Evolutionary conservation across 164 flowering plant genomes (phyloP).

Genomic region (Chloranthus sessilifolius): DNA sequence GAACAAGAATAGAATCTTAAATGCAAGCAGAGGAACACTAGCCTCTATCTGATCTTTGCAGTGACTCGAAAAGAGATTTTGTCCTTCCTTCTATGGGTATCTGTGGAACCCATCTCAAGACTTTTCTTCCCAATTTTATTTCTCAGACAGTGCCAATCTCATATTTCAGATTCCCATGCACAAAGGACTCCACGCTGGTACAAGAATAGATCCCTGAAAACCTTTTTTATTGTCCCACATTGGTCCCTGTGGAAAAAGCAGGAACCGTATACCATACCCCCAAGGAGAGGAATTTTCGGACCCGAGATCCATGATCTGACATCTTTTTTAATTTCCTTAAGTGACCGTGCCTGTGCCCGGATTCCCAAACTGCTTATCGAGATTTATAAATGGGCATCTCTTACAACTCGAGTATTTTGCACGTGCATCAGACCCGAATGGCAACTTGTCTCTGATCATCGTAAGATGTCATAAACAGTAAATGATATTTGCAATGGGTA

Average conservation of each 20-base stretch:
- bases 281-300: conserved; percentile 31
- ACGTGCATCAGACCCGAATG: too few relatives aligned
- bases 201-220: conserved; percentile 59
- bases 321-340: conserved; percentile 28
- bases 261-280: conserved; percentile 77
- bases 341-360: conserved; percentile 23
- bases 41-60: conserved; percentile 58
- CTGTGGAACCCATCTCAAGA: conserved; percentile 26
- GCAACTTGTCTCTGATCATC: background rate
- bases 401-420: background rate
- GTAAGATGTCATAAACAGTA: background rate
- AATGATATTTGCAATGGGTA: conserved; percentile 8
- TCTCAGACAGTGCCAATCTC: conserved; percentile 26
- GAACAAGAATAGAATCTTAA: conserved; percentile 54
- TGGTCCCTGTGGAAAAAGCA: conserved; percentile 36
- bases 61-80: conserved; percentile 57
- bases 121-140: conserved; percentile 24
- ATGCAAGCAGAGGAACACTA: conserved; percentile 23
- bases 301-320: conserved; percentile 37
- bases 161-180: conserved; percentile 16
- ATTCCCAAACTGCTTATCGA: conserved; percentile 22
- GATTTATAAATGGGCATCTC: conserved; percentile 6
- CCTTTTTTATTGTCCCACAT: conserved; percentile 29
- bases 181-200: conserved; percentile 19
- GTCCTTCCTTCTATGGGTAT: conserved; percentile 36